phyloP scores from a whole-genome alignment of 495 filamentous ascomycete species.

The Penicillium flavigenum region DNA sequence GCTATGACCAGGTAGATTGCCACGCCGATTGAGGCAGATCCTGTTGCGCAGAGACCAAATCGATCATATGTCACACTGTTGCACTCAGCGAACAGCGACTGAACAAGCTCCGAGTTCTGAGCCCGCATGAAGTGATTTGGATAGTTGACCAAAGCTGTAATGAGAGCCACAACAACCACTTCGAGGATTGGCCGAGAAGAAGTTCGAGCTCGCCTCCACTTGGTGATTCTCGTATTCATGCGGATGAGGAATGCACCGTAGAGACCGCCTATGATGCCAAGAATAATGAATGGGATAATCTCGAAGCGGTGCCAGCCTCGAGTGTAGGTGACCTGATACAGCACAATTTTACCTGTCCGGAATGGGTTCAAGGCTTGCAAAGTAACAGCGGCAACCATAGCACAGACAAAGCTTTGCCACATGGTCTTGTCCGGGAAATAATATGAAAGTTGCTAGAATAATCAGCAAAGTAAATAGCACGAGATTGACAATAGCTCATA shows the following conservation, averaged over 20 bases:
- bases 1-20: conserved; percentile 79
- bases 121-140: conserved; percentile 94
- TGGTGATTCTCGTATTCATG: conserved; percentile 81
- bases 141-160: conserved; percentile 89
- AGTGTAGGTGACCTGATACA: conserved; percentile 95
- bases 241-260: conserved; percentile 96
- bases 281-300: conserved; percentile 79
- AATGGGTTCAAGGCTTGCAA: conserved; percentile 93
- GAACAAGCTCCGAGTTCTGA: conserved; percentile 88
- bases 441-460: conserved; percentile 76
- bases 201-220: conserved; percentile 67
- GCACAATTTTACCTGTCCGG: conserved; percentile 89
- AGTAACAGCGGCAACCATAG: conserved; percentile 94
- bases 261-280: conserved; percentile 86
- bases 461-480: conserved; percentile 12
- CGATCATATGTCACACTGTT: conserved; percentile 72
- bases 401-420: conserved; percentile 99
- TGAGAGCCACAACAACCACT: conserved; percentile 67
- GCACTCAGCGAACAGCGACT: conserved; percentile 89
- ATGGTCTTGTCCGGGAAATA: conserved; percentile 99
- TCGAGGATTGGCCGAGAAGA: conserved; percentile 67
- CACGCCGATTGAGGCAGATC: conserved; percentile 65
- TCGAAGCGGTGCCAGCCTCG: conserved; percentile 94
- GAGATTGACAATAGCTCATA: conserved; percentile 30
- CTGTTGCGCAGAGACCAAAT: conserved; percentile 83